Percentiles rank a stretch among this genome's conserved stretches.
Conservation (phyloP, 75 land plant species). For the Pseudotsuga menziesii region DNA sequence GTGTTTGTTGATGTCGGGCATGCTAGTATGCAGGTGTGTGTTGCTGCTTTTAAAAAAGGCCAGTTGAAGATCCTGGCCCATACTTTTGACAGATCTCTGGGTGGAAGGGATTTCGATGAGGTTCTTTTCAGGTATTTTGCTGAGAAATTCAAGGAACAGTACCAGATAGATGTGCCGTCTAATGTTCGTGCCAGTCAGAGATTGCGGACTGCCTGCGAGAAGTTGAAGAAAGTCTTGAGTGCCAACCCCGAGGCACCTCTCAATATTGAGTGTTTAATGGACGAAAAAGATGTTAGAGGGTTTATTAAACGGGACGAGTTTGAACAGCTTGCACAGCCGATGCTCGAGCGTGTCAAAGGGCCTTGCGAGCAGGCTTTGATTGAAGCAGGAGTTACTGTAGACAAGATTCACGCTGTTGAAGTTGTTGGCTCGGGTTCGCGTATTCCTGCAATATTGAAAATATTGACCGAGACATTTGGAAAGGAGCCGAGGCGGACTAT, state of each 20-base stretch:
- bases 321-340: conserved; percentile 64
- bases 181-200: conserved; percentile 41
- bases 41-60: conserved; percentile 54
- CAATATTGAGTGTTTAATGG: conserved; percentile 60
- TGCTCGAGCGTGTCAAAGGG: conserved; percentile 65
- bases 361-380: conserved; percentile 67
- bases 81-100: conserved; percentile 40
- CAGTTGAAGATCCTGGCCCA: conserved; percentile 42
- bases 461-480: conserved; percentile 63
- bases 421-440: conserved; percentile 89
- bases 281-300: conserved; percentile 59
- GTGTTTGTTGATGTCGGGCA: conserved; percentile 60
- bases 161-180: conserved; percentile 42
- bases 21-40: conserved; percentile 60
- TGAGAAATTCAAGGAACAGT: conserved; percentile 37
- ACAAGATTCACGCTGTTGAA: conserved; percentile 69
- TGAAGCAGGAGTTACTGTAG: conserved; percentile 55
- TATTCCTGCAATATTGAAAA: conserved; percentile 73
- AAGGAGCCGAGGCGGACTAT: conserved; percentile 84
- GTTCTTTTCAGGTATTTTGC: conserved; percentile 47
- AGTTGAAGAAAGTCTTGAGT: conserved; percentile 55
- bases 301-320: conserved; percentile 78
- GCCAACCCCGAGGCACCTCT: conserved; percentile 57
- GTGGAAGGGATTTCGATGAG: conserved; percentile 63
- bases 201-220: conserved; percentile 51